These are phyloP conservation scores for Paramarasmius palmivorus DNA, from an alignment of 1,284 basidiomycete species.

Conservation along the genomic window DNA sequence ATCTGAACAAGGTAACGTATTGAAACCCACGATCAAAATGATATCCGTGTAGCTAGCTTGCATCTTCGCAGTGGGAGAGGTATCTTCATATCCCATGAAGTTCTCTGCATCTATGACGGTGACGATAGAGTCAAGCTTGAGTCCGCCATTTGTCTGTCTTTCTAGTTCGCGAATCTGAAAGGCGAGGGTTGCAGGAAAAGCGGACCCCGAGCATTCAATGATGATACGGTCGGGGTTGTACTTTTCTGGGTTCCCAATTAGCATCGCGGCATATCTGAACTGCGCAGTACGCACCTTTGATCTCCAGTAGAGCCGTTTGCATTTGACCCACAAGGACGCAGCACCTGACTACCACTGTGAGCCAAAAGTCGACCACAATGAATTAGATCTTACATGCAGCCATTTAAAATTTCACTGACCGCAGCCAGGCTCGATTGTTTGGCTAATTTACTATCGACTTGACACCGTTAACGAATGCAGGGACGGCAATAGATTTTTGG, in stretches of 20 bases:
- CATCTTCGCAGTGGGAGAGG: slow-evolving; percentile 85
- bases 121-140: slow-evolving; percentile 85
- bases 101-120: slow-evolving; percentile 91
- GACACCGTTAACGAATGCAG: not conserved
- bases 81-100: slow-evolving; percentile 88
- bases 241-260: slow-evolving; percentile 51
- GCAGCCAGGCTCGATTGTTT: slow-evolving; percentile 80
- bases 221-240: slow-evolving; percentile 86
- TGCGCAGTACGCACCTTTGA: slow-evolving; percentile 56
- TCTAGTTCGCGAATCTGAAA: slow-evolving; percentile 91
- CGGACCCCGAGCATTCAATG: slow-evolving; percentile 93
- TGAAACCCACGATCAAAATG: slow-evolving; percentile 71
- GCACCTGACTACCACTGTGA: slow-evolving; percentile 53
- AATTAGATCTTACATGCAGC: slow-evolving; percentile 70
- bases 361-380: not conserved
- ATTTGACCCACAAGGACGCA: slow-evolving; percentile 92
- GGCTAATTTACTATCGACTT: slow-evolving; percentile 87
- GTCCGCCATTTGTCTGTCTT: slow-evolving; percentile 67
- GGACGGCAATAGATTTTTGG: not conserved
- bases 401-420: slow-evolving; percentile 90
- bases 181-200: slow-evolving; percentile 87
- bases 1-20: slow-evolving; percentile 4
- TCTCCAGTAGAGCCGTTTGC: slow-evolving; percentile 85
- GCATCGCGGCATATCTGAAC: slow-evolving; percentile 11
- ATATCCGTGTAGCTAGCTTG: slow-evolving; percentile 93